These are phyloP conservation scores for Petrea volubilis DNA, from an alignment of 257 asterid species.

Conservation along the genomic window DNA sequence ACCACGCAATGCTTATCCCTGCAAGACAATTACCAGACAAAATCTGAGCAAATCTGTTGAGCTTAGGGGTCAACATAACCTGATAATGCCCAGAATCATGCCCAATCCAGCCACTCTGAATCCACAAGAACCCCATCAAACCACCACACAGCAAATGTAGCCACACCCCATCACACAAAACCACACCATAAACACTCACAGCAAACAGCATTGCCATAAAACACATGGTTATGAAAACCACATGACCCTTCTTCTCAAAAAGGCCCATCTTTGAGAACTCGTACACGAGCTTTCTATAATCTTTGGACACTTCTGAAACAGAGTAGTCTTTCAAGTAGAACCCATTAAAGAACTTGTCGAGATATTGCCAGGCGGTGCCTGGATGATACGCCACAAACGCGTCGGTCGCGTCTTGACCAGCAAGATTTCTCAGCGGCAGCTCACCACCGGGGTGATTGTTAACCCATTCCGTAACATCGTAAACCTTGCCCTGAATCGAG, in stretches of 20 bases:
- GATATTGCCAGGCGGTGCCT: constrained; percentile 61
- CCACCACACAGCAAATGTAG: constrained; percentile 64
- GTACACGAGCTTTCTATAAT: constrained; percentile 64
- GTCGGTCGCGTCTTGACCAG: constrained; percentile 90
- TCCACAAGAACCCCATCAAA: constrained; percentile 81
- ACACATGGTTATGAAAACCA: constrained; percentile 32
- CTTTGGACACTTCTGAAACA: constrained; percentile 72
- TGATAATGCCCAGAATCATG: constrained; percentile 90
- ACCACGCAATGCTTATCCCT: constrained; percentile 90
- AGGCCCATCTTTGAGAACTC: constrained; percentile 72
- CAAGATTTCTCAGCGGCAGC: constrained; percentile 66
- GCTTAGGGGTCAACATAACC: constrained; percentile 43
- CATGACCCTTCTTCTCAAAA: constrained; percentile 69
- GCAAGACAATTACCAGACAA: constrained; percentile 72
- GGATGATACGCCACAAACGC: constrained; percentile 89
- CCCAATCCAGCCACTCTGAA: constrained; percentile 95
- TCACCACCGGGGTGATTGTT: constrained; percentile 87
- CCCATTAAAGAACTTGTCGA: constrained; percentile 63
- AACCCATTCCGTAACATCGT: constrained; percentile 82
- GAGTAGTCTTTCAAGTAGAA: constrained; percentile 50
- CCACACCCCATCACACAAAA: constrained; percentile 45
- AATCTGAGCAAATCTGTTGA: constrained; percentile 56
- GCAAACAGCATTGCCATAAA: constrained; percentile 40
- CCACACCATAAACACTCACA: constrained; percentile 60
- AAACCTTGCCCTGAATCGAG: constrained; percentile 84